These are phyloP conservation scores for Ogataea ramenticola DNA, from an alignment of 805 yeast genomes.

Conservation along the genomic window DNA sequence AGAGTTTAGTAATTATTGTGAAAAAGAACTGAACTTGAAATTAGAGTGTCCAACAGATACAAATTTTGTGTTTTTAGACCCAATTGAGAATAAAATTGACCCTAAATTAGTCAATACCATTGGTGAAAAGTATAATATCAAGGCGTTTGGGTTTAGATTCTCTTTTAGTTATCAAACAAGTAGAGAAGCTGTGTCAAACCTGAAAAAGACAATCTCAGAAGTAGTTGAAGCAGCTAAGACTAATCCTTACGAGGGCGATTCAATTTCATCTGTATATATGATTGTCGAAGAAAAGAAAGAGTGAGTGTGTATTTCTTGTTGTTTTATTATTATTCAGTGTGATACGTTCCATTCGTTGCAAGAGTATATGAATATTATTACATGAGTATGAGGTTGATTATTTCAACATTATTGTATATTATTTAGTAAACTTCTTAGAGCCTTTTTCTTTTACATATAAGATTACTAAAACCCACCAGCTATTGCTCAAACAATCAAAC, in stretches of 20 bases:
- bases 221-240: conserved; percentile 44
- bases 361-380: too few species aligned
- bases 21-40: conserved; percentile 38
- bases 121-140: conserved; percentile 44
- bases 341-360: too few species aligned
- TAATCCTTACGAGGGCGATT: conserved; percentile 34
- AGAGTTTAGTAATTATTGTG: conserved; percentile 45
- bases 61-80: conserved; percentile 74
- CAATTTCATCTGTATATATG: conserved; percentile 5
- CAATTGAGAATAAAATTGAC: conserved; percentile 44
- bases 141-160: conserved; percentile 64
- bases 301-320: too few species aligned
- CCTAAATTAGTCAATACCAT: conserved; percentile 30
- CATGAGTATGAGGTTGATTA: too few species aligned
- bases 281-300: not conserved
- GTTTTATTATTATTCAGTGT: too few species aligned
- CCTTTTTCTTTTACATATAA: too few species aligned
- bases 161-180: conserved; percentile 74
- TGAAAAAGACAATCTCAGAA: conserved; percentile 53
- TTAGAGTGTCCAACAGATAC: conserved; percentile 76
- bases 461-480: too few species aligned
- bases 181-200: conserved; percentile 44
- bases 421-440: too few species aligned
- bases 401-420: too few species aligned
- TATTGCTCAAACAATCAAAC: too few species aligned